Evolutionary conservation across 2,329 filamentous ascomycete species (phyloP), one percentile per base, ranked within the genome.

Genomic region (Pestalotiopsis sp.): DNA sequence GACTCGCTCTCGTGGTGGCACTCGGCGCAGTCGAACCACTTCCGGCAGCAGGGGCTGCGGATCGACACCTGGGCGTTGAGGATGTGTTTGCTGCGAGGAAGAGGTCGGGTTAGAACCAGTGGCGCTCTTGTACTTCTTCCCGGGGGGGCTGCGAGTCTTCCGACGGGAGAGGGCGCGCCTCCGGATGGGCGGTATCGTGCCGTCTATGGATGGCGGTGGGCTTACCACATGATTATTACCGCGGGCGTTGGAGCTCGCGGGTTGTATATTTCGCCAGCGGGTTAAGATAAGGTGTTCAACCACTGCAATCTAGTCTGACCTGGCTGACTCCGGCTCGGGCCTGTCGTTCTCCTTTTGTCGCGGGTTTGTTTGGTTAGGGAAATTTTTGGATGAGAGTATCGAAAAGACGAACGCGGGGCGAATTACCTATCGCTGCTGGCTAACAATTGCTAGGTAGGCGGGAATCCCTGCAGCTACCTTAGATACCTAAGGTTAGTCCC

Each of bases 21-120:
- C 80, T 98, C 92, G 72, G 93, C 93, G 82, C 96, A 99, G 85
- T 99, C 96, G 84, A 98, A 99, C 97, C 97, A 99, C 86, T 97
- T 98, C 70, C 90, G 89, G 85, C 96, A 99, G 87, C 96, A 99
- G 71, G 95, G 93, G 68, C 95, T 96, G 76, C 96, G 93, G 83
- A 99, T 97, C 68, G 95, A 86, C 77, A 99, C 96, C 84, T 99
- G 96, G 71, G 95, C 96, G 86, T 99, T 99, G 81, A 99, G 91
- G 78, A 99, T 87, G 85, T 99, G 96, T 88, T 98, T 98, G 87
- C 96, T 98, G 75, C 13, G 14, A 31, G 20, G 23, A n/a, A 39
- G 20, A 7, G 20, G 14, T 27, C n/a, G 6, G 57, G 20, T 52
- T 52, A 52, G 45, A 49, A 27, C 3, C 25, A 27, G 25, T 2